Conservation (phyloP, 148 eudicot species). For the Nepenthes mirabilis region DNA sequence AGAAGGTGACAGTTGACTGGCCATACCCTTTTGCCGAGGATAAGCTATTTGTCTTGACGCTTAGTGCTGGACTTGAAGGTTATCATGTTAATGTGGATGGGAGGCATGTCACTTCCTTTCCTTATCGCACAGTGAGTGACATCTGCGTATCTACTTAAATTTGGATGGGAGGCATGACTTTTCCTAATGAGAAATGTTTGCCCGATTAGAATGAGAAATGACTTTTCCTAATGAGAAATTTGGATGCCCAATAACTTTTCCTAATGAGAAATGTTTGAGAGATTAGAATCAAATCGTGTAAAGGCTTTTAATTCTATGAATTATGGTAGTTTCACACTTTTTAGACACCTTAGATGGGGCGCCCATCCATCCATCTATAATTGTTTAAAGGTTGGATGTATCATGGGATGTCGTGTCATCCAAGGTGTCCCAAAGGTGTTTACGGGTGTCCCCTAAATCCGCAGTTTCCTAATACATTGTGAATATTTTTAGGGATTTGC, state of each 20-base stretch:
- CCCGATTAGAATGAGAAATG: no score
- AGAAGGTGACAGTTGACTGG: slow-evolving; percentile 74
- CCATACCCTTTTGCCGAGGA: slow-evolving; percentile 77
- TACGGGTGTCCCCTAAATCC: not conserved
- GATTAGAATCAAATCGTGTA: no score
- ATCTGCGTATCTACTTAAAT: slow-evolving; percentile 2
- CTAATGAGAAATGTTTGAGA: no score
- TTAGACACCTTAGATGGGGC: not conserved
- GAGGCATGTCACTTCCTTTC: slow-evolving; percentile 77
- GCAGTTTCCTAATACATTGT: not conserved
- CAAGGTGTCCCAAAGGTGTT: no score
- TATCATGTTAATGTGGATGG: slow-evolving; percentile 79
- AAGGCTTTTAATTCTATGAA: no score
- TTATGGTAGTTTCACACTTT: not conserved
- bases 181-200: no score
- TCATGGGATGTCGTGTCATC: no score
- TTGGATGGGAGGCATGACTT: not conserved
- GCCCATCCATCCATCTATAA: not conserved
- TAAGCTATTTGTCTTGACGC: slow-evolving; percentile 64
- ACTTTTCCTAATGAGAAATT: no score
- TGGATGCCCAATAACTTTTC: no score
- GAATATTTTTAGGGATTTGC: slow-evolving; percentile 50
- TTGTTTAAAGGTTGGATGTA: no score
- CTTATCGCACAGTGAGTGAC: slow-evolving; percentile 74
- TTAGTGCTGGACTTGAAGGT: slow-evolving; percentile 83